Evolutionary conservation across 2,329 filamentous ascomycete species (phyloP).

Genomic region (Coniosporium uncinatum): DNA sequence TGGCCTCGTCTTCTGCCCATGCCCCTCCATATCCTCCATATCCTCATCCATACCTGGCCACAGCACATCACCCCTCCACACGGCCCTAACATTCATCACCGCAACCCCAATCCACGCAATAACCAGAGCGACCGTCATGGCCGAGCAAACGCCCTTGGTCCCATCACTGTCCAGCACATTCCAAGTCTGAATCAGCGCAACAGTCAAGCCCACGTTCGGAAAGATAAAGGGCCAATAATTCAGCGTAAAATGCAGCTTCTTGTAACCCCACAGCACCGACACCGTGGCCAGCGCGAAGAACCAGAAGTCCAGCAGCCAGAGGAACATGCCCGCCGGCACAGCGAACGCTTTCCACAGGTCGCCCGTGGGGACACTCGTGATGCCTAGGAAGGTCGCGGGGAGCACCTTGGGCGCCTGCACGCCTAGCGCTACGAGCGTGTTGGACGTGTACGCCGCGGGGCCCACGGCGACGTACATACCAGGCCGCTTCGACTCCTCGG

Average conservation of each 20-base stretch:
- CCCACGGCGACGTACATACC: constrained; percentile 49
- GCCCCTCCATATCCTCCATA: too few relatives aligned
- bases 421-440: constrained; percentile 17
- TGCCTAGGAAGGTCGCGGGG: not conserved
- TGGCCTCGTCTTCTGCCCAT: too few relatives aligned
- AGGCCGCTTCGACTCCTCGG: constrained; percentile 30
- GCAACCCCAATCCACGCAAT: constrained; percentile 49
- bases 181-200: constrained; percentile 33
- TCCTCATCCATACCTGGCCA: constrained; percentile 56
- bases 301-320: constrained; percentile 44
- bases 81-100: constrained; percentile 42
- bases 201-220: constrained; percentile 32
- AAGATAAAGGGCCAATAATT: constrained; percentile 57
- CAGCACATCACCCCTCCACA: constrained; percentile 47
- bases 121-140: constrained; percentile 45
- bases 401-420: not conserved
- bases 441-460: constrained; percentile 16
- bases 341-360: not conserved
- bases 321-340: constrained; percentile 23
- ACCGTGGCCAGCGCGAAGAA: constrained; percentile 40
- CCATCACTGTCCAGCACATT: constrained; percentile 24
- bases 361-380: not conserved
- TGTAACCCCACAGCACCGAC: constrained; percentile 32
- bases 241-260: constrained; percentile 47
- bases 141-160: constrained; percentile 31